Evolutionary conservation across 306 rosid species (phyloP).

Genomic region (Acacia confusa): DNA sequence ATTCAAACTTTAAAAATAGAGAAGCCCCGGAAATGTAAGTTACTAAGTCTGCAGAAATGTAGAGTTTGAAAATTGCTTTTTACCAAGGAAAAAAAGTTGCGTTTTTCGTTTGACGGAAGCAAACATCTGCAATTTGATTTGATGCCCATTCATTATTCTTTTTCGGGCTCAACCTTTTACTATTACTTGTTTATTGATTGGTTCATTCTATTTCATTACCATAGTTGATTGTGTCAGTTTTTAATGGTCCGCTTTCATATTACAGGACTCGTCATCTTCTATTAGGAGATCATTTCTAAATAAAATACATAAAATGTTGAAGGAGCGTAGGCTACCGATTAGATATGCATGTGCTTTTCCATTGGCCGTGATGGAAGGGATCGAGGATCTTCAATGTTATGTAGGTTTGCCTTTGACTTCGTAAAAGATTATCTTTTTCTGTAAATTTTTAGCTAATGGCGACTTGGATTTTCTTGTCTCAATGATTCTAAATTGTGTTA

Average conservation of each 20-base stretch:
- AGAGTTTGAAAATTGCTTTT: neutral
- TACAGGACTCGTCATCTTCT: conserved; percentile 64
- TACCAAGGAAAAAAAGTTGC: neutral
- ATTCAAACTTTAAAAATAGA: neutral
- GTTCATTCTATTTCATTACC: neutral
- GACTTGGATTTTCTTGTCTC: neutral
- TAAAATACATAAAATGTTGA: conserved; percentile 67
- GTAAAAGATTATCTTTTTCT: neutral
- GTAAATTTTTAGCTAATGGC: neutral
- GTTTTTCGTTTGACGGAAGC: neutral
- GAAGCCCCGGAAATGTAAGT: neutral
- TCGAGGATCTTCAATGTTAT: conserved; percentile 52
- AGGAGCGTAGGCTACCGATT: conserved; percentile 73
- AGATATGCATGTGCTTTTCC: conserved; percentile 89
- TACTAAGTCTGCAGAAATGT: neutral
- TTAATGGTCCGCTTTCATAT: conserved; percentile 29
- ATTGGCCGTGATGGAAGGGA: conserved; percentile 55
- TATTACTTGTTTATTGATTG: conserved; percentile 14
- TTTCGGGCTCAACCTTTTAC: neutral
- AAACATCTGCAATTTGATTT: neutral
- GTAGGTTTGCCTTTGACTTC: conserved; percentile 46
- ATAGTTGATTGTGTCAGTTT: conserved; percentile 12
- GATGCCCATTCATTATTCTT: neutral
- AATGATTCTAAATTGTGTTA: neutral
- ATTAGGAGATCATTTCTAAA: conserved; percentile 65